Evolutionary conservation across 2,329 filamentous ascomycete genomes (phyloP).

Genomic region (Epichloe scottii): DNA sequence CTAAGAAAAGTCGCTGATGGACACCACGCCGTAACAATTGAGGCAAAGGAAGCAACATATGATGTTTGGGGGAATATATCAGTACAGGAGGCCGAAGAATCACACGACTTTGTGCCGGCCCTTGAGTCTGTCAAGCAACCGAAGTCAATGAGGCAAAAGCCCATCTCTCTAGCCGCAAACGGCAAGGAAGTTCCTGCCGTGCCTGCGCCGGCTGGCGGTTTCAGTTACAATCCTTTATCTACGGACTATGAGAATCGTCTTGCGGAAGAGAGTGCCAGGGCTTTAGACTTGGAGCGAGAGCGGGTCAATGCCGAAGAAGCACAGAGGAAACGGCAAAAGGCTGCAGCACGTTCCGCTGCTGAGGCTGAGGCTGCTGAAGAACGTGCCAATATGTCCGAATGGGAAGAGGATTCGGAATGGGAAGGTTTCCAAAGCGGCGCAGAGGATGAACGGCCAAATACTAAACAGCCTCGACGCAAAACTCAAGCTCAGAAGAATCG

Average conservation of each 20-base stretch:
- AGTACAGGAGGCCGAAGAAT: slow-evolving; percentile 24
- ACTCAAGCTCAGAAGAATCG: slow-evolving; percentile 78
- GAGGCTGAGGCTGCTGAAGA: slow-evolving; percentile 63
- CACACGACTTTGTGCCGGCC: slow-evolving; percentile 50
- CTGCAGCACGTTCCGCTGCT: slow-evolving; percentile 56
- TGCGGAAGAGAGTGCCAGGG: slow-evolving; percentile 62
- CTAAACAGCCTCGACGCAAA: slow-evolving; percentile 71
- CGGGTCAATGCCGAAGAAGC: slow-evolving; percentile 55
- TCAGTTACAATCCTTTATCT: slow-evolving; percentile 86
- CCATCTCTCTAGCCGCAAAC: slow-evolving; percentile 69
- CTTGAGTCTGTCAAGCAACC: slow-evolving; percentile 58
- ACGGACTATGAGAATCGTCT: slow-evolving; percentile 73
- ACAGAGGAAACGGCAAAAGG: slow-evolving; percentile 55
- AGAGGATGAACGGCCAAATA: slow-evolving; percentile 47
- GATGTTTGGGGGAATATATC: slow-evolving; percentile 61
- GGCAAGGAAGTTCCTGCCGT: slow-evolving; percentile 73
- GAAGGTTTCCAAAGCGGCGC: slow-evolving; percentile 77
- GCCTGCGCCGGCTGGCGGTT: slow-evolving; percentile 64
- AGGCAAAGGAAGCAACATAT: slow-evolving; percentile 51
- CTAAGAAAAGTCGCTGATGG: slow-evolving; percentile 71
- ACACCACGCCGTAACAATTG: slow-evolving; percentile 41
- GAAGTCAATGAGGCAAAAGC: slow-evolving; percentile 59
- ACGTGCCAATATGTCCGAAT: slow-evolving; percentile 52
- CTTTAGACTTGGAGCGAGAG: slow-evolving; percentile 65
- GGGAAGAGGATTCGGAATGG: slow-evolving; percentile 85